Conservation (phyloP, 768 basidiomycete genomes). For the Pilatotrama ljubarskyi region DNA sequence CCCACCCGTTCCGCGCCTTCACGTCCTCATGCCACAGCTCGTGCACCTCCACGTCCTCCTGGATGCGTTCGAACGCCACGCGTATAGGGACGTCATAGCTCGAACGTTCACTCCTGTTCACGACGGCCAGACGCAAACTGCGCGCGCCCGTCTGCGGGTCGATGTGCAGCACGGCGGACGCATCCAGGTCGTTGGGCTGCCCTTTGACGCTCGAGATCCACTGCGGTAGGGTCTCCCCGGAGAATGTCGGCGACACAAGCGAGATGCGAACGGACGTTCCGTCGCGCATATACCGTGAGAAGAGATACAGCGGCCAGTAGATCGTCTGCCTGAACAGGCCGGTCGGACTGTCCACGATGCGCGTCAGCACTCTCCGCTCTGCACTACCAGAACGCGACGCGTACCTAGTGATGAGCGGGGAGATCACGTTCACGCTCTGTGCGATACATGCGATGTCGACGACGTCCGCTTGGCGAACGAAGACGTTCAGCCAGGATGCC, state of each 20-base stretch:
- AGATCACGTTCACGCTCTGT: slow-evolving; percentile 54
- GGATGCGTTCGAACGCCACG: slow-evolving; percentile 35
- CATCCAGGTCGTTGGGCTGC: slow-evolving; percentile 48
- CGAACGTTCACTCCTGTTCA: slow-evolving; percentile 48
- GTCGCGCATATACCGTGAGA: slow-evolving; percentile 56
- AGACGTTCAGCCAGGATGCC: slow-evolving; percentile 60
- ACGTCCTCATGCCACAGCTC: slow-evolving; percentile 55
- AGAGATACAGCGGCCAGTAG: slow-evolving; percentile 52
- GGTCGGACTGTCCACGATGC: slow-evolving; percentile 35
- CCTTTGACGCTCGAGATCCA: slow-evolving; percentile 47
- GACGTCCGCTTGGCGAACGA: slow-evolving; percentile 57
- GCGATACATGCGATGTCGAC: slow-evolving; percentile 64
- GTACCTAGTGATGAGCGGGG: slow-evolving; percentile 36
- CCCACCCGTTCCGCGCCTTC: slow-evolving; percentile 44
- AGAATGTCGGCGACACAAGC: slow-evolving; percentile 39
- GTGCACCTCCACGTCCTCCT: slow-evolving; percentile 40
- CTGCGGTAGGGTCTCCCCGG: slow-evolving; percentile 50
- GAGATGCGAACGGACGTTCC: slow-evolving; percentile 44
- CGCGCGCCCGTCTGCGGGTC: slow-evolving; percentile 24
- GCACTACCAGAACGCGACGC: too few species aligned
- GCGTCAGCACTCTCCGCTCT: slow-evolving; percentile 29
- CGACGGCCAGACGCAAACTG: slow-evolving; percentile 49
- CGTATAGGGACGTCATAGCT: slow-evolving; percentile 38
- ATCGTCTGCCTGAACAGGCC: slow-evolving; percentile 48
- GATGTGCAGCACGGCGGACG: slow-evolving; percentile 44